Evolutionary conservation across 73 alveolate species (phyloP).

Genomic region (Effrenium voratum): DNA sequence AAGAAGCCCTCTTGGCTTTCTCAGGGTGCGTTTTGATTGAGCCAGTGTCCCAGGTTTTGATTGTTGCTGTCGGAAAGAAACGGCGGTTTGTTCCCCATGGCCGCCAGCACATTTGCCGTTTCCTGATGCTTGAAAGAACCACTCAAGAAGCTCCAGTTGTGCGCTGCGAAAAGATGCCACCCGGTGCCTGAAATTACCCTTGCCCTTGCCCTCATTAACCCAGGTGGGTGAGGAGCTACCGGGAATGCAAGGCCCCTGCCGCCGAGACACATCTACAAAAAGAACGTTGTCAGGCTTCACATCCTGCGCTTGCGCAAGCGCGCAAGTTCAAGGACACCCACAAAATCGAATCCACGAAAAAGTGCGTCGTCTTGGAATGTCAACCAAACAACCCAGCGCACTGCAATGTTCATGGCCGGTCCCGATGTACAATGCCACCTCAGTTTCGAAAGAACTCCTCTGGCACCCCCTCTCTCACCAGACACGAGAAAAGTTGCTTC

Average conservation of each 20-base stretch:
- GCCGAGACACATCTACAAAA: slow-evolving; percentile 30
- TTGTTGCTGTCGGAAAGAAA: too few species aligned
- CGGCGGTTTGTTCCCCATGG: too few species aligned
- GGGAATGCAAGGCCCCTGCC: not conserved
- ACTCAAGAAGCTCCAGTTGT: too few species aligned
- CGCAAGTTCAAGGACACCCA: not conserved
- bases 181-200: too few species aligned
- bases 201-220: not conserved
- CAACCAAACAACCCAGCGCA: not conserved
- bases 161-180: too few species aligned
- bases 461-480: too few species aligned
- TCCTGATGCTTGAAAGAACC: too few species aligned
- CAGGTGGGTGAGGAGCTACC: not conserved
- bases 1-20: too few species aligned
- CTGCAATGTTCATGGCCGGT: not conserved
- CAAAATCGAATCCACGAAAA: not conserved
- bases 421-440: slow-evolving; percentile 77
- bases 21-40: too few species aligned
- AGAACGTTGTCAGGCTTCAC: slow-evolving; percentile 75
- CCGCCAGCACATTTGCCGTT: too few species aligned
- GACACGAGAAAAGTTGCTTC: too few species aligned
- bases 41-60: too few species aligned
- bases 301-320: not conserved
- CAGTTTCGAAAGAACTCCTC: not conserved
- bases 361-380: not conserved